These are phyloP conservation scores for Tolypocladium pustulatum DNA, from an alignment of 2,329 filamentous ascomycete genomes.

Conservation along the genomic window DNA sequence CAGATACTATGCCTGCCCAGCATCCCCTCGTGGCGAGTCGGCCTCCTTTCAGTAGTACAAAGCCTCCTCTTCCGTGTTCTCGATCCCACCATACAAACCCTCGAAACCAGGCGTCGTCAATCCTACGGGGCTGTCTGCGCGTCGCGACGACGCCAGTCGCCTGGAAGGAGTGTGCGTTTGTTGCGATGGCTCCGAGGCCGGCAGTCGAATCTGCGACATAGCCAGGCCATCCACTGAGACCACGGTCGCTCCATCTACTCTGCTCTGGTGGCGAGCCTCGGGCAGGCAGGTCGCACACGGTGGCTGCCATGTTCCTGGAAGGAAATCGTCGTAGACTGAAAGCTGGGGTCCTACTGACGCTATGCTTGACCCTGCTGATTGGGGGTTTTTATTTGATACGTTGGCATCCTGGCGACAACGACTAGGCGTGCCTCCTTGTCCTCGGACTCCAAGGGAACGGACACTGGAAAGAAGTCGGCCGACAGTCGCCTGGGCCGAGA, in stretches of 20 bases:
- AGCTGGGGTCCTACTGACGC: neutral
- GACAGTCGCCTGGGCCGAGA: neutral
- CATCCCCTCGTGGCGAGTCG: neutral
- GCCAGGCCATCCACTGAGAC: no score
- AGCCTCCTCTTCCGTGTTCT: slow-evolving; percentile 32
- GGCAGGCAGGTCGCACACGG: neutral
- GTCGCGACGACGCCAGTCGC: neutral
- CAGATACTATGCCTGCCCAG: neutral
- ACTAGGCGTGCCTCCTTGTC: neutral
- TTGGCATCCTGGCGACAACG: neutral
- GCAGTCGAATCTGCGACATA: slow-evolving; percentile 11
- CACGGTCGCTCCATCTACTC: neutral
- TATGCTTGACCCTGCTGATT: neutral
- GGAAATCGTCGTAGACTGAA: neutral
- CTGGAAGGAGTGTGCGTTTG: neutral
- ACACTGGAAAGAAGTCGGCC: neutral
- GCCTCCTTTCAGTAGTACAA: neutral
- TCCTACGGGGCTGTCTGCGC: slow-evolving; percentile 22
- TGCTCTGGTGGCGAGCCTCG: neutral
- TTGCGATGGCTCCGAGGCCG: neutral
- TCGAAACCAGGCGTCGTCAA: slow-evolving; percentile 30
- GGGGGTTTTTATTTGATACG: neutral
- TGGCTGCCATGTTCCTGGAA: neutral
- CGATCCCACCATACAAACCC: slow-evolving; percentile 36
- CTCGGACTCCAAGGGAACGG: neutral